Evolutionary conservation across 805 yeast genomes (phyloP).

Genomic region (Pichia gijzeniarum): DNA sequence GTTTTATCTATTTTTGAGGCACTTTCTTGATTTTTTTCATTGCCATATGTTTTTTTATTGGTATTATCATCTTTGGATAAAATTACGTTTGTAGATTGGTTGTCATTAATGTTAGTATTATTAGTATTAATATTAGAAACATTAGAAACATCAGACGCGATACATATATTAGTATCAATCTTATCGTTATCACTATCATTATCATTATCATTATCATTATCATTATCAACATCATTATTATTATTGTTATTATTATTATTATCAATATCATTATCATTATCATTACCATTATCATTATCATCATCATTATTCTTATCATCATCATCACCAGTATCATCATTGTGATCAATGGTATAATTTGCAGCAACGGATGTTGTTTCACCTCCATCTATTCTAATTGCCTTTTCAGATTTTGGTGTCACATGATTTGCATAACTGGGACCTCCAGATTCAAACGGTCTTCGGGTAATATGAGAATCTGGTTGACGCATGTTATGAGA

Average conservation of each 20-base stretch:
- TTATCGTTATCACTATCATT: not conserved
- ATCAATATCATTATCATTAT: not conserved
- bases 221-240: not conserved
- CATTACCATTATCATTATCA: not conserved
- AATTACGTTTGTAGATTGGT: no score
- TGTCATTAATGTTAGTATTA: not conserved
- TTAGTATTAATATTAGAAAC: not conserved
- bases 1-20: no score
- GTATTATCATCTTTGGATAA: no score
- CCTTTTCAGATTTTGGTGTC: no score
- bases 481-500: conserved; percentile 26
- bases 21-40: no score
- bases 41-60: no score
- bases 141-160: conserved; percentile 1
- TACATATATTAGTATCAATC: not conserved
- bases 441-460: conserved; percentile 20
- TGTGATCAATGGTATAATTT: no score
- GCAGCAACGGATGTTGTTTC: no score
- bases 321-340: not conserved
- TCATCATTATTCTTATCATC: not conserved
- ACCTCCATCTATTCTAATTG: no score
- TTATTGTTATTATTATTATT: not conserved
- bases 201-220: not conserved
- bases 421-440: not conserved
- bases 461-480: conserved; percentile 22